Evolutionary conservation across 1,139 yeast genomes (phyloP).

Genomic region (Zygosaccharomyces pseudobailii): DNA sequence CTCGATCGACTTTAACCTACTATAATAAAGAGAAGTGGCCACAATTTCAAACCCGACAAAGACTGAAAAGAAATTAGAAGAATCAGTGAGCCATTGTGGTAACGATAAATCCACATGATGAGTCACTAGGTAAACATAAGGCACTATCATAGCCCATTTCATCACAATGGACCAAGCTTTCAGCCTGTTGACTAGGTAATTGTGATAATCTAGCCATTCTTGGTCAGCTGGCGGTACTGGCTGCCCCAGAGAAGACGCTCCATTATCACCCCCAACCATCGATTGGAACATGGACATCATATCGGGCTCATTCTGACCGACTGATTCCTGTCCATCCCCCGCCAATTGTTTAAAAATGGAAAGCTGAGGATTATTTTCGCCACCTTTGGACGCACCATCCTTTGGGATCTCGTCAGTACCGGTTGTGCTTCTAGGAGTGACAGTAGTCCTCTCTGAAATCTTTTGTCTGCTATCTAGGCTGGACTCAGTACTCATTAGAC

Average conservation of each 20-base stretch:
- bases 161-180: constrained; percentile 30
- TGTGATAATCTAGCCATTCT: constrained; percentile 27
- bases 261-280: constrained; percentile 15
- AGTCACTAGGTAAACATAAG: constrained; percentile 27
- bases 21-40: constrained; percentile 34
- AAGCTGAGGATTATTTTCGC: constrained; percentile 20
- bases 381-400: constrained; percentile 12
- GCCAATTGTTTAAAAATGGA: constrained; percentile 26
- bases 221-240: constrained; percentile 23
- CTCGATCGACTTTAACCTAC: constrained; percentile 30
- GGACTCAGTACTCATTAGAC: constrained; percentile 35
- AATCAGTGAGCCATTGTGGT: constrained; percentile 15
- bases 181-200: constrained; percentile 26
- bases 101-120: neutral
- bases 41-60: constrained; percentile 36
- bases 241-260: constrained; percentile 2
- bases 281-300: constrained; percentile 28
- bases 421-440: neutral
- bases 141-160: constrained; percentile 31
- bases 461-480: constrained; percentile 25
- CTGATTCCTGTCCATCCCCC: constrained; percentile 14
- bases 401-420: constrained; percentile 1
- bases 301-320: constrained; percentile 25
- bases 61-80: constrained; percentile 36
- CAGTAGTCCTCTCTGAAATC: neutral